Evolutionary conservation across 495 filamentous ascomycete genomes (phyloP).

Genomic region (Penicillium cataractarum): DNA sequence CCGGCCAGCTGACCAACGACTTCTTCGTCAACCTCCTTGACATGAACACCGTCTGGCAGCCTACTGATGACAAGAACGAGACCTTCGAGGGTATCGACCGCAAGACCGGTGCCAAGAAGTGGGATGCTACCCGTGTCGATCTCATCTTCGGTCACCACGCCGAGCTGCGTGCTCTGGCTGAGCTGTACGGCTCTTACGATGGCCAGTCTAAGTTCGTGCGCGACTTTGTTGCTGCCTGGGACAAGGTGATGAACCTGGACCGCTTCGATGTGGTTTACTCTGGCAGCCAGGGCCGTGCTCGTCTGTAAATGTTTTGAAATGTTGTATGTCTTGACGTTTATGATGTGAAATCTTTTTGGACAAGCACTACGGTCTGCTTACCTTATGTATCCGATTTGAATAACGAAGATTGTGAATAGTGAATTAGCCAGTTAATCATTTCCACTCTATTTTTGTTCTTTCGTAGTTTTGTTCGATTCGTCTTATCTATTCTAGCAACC

Average conservation of each 20-base stretch:
- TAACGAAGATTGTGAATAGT: slow-evolving; percentile 4
- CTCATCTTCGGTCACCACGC: slow-evolving; percentile 71
- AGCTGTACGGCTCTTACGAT: slow-evolving; percentile 63
- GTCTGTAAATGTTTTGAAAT: slow-evolving; percentile 27
- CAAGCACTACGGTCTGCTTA: slow-evolving; percentile 10
- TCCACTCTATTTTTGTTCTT: background rate
- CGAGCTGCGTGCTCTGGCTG: slow-evolving; percentile 68
- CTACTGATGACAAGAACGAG: slow-evolving; percentile 48
- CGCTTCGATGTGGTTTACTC: slow-evolving; percentile 58
- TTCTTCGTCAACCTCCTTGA: slow-evolving; percentile 78
- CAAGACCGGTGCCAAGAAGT: slow-evolving; percentile 68
- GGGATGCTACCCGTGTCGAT: slow-evolving; percentile 68
- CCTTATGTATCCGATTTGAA: slow-evolving; percentile 4
- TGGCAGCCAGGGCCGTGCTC: slow-evolving; percentile 25
- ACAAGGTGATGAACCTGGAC: slow-evolving; percentile 73
- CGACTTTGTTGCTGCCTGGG: slow-evolving; percentile 72
- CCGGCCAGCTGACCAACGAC: slow-evolving; percentile 71
- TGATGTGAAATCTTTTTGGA: slow-evolving; percentile 1
- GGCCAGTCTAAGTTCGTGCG: slow-evolving; percentile 63
- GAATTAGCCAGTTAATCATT: slow-evolving; percentile 4
- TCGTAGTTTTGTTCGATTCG: background rate
- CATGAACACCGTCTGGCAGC: slow-evolving; percentile 64
- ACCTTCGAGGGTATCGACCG: slow-evolving; percentile 65
- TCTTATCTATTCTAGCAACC: background rate
- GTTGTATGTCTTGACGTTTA: background rate